Conservation (phyloP, 768 basidiomycete species). For the Amylocystis lapponica region DNA sequence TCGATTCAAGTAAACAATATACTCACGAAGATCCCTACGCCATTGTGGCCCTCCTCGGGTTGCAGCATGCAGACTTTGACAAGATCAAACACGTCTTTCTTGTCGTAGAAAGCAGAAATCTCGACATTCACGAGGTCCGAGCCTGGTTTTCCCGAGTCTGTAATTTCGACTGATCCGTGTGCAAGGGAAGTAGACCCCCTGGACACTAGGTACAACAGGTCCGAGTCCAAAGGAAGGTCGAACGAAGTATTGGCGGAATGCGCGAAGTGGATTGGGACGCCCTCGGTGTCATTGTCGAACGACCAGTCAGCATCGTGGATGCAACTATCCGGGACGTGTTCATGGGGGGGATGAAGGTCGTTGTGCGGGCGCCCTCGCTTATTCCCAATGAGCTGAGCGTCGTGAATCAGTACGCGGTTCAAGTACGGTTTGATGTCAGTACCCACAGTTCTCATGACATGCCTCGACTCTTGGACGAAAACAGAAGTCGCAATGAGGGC, state of each 20-base stretch:
- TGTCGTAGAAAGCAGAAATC: slow-evolving; percentile 13
- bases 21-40: slow-evolving; percentile 28
- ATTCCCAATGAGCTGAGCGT: no score
- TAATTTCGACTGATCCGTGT: slow-evolving; percentile 11
- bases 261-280: slow-evolving; percentile 1
- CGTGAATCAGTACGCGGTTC: no score
- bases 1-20: no score
- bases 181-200: neutral
- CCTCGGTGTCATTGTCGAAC: no score
- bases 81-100: slow-evolving; percentile 4
- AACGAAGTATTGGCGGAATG: slow-evolving; percentile 7
- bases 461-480: no score
- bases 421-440: no score
- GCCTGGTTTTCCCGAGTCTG: slow-evolving; percentile 1
- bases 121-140: slow-evolving; percentile 16
- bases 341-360: no score
- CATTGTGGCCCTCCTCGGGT: slow-evolving; percentile 12
- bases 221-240: slow-evolving; percentile 8
- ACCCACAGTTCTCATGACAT: no score
- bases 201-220: neutral
- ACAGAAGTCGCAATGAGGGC: no score
- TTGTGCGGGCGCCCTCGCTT: no score
- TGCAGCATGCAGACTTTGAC: slow-evolving; percentile 18
- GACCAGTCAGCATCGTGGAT: no score
- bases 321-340: no score